These are phyloP conservation scores for Flammula alnicola DNA, from an alignment of 1,284 basidiomycete species.

Conservation along the genomic window DNA sequence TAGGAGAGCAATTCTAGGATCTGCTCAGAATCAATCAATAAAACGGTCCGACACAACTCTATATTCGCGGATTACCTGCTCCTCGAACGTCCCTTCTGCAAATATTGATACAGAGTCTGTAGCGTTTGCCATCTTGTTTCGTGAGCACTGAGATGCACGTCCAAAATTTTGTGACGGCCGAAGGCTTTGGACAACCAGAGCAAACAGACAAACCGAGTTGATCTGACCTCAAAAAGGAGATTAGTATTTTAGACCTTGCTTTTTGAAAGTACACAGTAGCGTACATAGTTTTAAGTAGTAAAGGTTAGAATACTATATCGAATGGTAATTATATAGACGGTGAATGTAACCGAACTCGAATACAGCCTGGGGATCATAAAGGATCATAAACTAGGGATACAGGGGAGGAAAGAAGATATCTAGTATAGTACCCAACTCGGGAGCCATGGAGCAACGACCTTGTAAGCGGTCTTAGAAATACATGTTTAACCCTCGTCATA, in stretches of 20 bases:
- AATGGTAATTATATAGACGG: not conserved
- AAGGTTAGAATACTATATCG: too few species aligned
- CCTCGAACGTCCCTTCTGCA: conserved; percentile 86
- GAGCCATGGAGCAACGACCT: not conserved
- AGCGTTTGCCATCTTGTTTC: conserved; percentile 39
- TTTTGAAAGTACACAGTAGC: too few species aligned
- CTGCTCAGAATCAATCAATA: conserved; percentile 42
- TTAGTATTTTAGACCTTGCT: too few species aligned
- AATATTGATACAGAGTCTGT: conserved; percentile 86
- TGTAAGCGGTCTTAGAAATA: not conserved
- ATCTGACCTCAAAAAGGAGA: not conserved
- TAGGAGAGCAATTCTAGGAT: conserved; percentile 83
- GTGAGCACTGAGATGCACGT: conserved; percentile 18
- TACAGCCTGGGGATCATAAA: too few species aligned
- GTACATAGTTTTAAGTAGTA: too few species aligned
- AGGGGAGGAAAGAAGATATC: too few species aligned
- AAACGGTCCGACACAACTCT: not conserved
- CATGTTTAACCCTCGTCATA: not conserved
- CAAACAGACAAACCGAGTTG: conserved; percentile 30
- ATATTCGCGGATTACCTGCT: conserved; percentile 62
- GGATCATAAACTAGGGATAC: too few species aligned
- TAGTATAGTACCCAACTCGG: not conserved
- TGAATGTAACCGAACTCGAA: not conserved
- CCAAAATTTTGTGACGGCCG: conserved; percentile 27
- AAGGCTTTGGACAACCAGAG: conserved; percentile 37